These are phyloP conservation scores for Chaetomium sp. DNA, from an alignment of 2,329 filamentous ascomycete species.

Conservation along the genomic window DNA sequence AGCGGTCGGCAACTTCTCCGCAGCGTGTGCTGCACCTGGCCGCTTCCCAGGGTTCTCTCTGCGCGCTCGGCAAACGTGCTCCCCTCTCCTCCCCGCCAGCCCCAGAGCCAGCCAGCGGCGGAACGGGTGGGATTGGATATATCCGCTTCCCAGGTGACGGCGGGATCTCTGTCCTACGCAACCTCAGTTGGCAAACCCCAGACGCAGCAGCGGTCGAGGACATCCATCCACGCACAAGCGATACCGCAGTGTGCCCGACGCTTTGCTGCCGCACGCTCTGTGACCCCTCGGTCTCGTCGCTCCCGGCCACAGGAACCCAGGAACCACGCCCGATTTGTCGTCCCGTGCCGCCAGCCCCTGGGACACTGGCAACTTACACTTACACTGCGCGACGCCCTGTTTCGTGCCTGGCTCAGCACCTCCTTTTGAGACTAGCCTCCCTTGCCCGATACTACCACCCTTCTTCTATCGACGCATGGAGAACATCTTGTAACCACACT, in stretches of 20 bases:
- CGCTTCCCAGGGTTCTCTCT: conserved; percentile 22
- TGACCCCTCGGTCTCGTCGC: conserved; percentile 20
- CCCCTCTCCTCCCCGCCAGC: conserved; percentile 23
- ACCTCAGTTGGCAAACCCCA: conserved; percentile 27
- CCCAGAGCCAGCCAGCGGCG: conserved; percentile 37
- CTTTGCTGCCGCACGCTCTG: conserved; percentile 21
- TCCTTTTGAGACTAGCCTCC: conserved; percentile 30
- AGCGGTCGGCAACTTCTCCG: conserved; percentile 4
- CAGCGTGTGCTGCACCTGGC: conserved; percentile 28
- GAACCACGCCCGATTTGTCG: conserved; percentile 9
- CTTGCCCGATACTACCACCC: conserved; percentile 22
- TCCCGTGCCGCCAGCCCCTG: conserved; percentile 14
- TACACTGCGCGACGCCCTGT: conserved; percentile 22
- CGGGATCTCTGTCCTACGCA: conserved; percentile 45
- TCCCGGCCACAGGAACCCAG: conserved; percentile 18
- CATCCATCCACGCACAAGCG: conserved; percentile 25
- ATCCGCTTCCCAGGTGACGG: conserved; percentile 42
- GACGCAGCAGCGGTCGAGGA: conserved; percentile 44
- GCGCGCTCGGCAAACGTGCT: conserved; percentile 16
- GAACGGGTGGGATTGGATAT: conserved; percentile 40
- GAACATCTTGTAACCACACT: conserved; percentile 29
- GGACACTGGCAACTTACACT: conserved; percentile 14
- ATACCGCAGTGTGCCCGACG: conserved; percentile 25
- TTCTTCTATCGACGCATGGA: conserved; percentile 32
- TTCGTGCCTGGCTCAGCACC: conserved; percentile 25